Conservation (phyloP, 257 asterid species). For the Nicotiana benthamiana region DNA sequence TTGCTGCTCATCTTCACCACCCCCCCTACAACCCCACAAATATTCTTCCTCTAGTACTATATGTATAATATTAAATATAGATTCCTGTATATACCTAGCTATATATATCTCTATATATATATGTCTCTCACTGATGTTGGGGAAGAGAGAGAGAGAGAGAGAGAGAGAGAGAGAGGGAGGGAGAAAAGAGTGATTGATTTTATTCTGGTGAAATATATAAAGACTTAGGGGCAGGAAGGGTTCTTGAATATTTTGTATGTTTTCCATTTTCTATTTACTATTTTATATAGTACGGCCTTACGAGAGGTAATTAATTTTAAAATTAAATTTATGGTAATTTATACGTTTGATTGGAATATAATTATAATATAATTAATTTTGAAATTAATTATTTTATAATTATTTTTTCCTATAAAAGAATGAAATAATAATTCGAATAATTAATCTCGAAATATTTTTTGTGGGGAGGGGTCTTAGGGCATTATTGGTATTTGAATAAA, state of each 20-base stretch:
- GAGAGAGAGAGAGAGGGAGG: neutral
- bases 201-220: neutral
- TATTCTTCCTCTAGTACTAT: conserved; percentile 6
- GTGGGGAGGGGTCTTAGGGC: no score
- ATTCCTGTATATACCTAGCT: neutral
- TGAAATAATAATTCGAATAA: no score
- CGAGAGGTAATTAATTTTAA: no score
- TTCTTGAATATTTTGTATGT: neutral
- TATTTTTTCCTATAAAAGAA: no score
- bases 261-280: neutral
- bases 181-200: neutral
- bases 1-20: conserved; percentile 56
- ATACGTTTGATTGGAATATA: no score
- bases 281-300: no score
- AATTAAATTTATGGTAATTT: no score
- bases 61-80: neutral
- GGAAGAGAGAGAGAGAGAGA: neutral
- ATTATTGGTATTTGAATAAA: no score
- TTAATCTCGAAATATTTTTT: no score
- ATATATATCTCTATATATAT: neutral
- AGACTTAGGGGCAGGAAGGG: conserved; percentile 6
- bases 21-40: conserved; percentile 25
- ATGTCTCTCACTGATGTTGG: neutral
- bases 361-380: no score
- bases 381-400: accelerated